Evolutionary conservation across 148 eudicot genomes (phyloP).

Genomic region (Silene uniflora): DNA sequence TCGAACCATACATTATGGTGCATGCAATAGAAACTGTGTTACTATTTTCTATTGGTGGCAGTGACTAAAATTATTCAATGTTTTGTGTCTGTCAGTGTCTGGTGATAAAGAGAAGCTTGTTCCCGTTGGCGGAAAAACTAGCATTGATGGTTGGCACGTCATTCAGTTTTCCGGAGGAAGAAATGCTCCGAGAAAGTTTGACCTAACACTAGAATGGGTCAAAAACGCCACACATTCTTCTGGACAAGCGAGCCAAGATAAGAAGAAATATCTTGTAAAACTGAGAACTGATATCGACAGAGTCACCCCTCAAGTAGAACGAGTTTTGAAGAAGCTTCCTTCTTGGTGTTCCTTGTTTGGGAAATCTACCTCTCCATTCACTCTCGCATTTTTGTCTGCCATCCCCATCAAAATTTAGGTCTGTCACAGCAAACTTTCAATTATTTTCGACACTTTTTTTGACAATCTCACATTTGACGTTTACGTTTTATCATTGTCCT

Average conservation of each 20-base stretch:
- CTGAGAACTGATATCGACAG: constrained; percentile 74
- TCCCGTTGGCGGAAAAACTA: constrained; percentile 51
- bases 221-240: constrained; percentile 31
- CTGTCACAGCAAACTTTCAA: neutral
- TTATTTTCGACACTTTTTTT: no score
- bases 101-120: constrained; percentile 55
- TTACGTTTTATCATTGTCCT: no score
- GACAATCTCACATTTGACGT: no score
- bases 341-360: constrained; percentile 92
- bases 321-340: constrained; percentile 67
- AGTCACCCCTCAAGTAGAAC: constrained; percentile 55
- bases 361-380: constrained; percentile 82
- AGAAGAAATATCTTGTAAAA: constrained; percentile 38
- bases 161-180: constrained; percentile 93
- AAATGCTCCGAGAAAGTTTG: constrained; percentile 68
- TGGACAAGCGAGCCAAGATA: constrained; percentile 6
- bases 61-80: neutral
- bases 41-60: neutral
- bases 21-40: neutral
- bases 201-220: constrained; percentile 56
- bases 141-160: constrained; percentile 67
- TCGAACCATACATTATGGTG: no score
- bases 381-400: constrained; percentile 61
- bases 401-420: constrained; percentile 45
- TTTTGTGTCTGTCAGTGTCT: constrained; percentile 18